These are phyloP conservation scores for Diaporthe sp. DNA, from an alignment of 2,329 filamentous ascomycete genomes.

Conservation along the genomic window DNA sequence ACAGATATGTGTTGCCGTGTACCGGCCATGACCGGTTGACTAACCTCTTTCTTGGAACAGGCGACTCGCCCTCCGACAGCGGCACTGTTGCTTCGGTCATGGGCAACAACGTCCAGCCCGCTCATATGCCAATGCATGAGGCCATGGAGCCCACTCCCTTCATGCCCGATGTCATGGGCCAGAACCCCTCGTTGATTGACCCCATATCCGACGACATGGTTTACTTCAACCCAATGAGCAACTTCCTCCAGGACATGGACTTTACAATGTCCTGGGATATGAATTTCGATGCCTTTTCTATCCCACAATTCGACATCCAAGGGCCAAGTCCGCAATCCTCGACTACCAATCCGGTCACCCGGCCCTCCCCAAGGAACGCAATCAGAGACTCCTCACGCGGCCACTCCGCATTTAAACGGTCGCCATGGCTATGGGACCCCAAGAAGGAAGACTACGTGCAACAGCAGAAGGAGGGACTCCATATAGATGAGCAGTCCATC, in stretches of 20 bases:
- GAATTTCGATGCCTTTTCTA: slow-evolving; percentile 48
- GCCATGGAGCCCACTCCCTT: slow-evolving; percentile 29
- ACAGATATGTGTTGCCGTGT: neutral
- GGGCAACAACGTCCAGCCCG: slow-evolving; percentile 17
- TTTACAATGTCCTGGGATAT: slow-evolving; percentile 50
- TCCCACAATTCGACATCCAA: slow-evolving; percentile 47
- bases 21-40: slow-evolving; percentile 25
- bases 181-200: slow-evolving; percentile 27
- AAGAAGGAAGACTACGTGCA: slow-evolving; percentile 47
- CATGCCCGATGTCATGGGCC: slow-evolving; percentile 29
- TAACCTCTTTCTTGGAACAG: slow-evolving; percentile 15
- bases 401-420: slow-evolving; percentile 51
- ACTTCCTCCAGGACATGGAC: slow-evolving; percentile 50
- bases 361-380: slow-evolving; percentile 30
- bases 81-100: slow-evolving; percentile 8
- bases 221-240: slow-evolving; percentile 48
- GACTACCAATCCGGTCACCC: slow-evolving; percentile 43
- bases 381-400: slow-evolving; percentile 47
- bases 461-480: slow-evolving; percentile 44
- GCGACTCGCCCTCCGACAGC: slow-evolving; percentile 20
- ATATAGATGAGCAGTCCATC: slow-evolving; percentile 45
- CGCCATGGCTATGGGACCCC: slow-evolving; percentile 53
- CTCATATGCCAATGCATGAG: slow-evolving; percentile 11
- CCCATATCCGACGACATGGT: slow-evolving; percentile 48
- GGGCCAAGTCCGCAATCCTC: slow-evolving; percentile 48